A percentile compares a stretch with the other conserved stretches of the same genome.
These are phyloP conservation scores for Suillus luteus DNA, from an alignment of 768 basidiomycete species.

Conservation along the genomic window DNA sequence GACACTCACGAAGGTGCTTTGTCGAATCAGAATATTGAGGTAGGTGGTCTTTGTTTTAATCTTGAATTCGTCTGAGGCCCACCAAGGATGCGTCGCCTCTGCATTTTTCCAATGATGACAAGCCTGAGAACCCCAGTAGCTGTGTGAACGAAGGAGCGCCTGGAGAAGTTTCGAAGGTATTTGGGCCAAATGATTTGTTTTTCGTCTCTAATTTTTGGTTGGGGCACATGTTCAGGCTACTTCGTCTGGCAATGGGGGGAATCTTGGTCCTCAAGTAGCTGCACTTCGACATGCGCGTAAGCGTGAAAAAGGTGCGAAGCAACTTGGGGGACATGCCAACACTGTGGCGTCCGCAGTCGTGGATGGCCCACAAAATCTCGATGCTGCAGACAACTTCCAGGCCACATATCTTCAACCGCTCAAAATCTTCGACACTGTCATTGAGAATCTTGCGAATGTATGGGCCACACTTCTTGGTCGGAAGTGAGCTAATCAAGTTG, in stretches of 20 bases:
- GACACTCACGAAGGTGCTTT: background rate
- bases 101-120: background rate
- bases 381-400: background rate
- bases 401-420: constrained; percentile 11
- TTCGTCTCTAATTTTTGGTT: background rate
- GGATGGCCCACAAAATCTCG: background rate
- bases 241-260: background rate
- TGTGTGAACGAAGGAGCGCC: background rate
- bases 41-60: background rate
- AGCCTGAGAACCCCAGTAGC: background rate
- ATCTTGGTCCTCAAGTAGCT: background rate
- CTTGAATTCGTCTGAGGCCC: background rate
- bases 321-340: background rate
- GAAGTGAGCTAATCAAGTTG: background rate
- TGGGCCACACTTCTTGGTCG: background rate
- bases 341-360: background rate
- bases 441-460: background rate
- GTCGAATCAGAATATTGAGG: background rate
- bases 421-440: constrained; percentile 8
- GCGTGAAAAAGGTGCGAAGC: background rate
- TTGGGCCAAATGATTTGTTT: background rate
- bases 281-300: background rate
- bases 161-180: background rate
- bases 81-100: background rate
- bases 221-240: background rate